A percentile compares a stretch with the other conserved stretches of the same genome.
Conservation (phyloP, 495 filamentous ascomycete genomes). For the Polyplosphaeria fusca region DNA sequence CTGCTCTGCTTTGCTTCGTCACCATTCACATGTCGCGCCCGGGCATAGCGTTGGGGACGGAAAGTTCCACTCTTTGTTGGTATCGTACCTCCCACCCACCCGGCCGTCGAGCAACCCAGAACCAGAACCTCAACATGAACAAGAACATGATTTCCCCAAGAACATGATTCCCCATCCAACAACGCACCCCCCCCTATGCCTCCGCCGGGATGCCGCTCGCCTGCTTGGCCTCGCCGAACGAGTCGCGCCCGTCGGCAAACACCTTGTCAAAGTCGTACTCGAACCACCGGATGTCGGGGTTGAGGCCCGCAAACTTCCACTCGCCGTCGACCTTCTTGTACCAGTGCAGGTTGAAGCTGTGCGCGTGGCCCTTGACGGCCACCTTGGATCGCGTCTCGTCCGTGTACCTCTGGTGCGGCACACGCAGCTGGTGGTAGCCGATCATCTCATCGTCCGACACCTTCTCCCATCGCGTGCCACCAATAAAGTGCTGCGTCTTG, state of each 20-base stretch:
- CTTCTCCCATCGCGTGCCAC: conserved; percentile 68
- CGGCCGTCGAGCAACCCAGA: too few relatives aligned
- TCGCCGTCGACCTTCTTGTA: conserved; percentile 71
- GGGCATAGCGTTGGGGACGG: too few relatives aligned
- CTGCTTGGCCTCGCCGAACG: conserved; percentile 38
- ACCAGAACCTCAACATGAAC: too few relatives aligned
- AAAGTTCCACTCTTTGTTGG: too few relatives aligned
- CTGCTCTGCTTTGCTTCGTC: too few relatives aligned
- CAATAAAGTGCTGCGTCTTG: conserved; percentile 75
- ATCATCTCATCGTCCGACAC: conserved; percentile 63
- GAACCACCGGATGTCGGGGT: conserved; percentile 66
- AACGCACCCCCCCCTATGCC: conserved; percentile 3
- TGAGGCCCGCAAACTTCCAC: conserved; percentile 79
- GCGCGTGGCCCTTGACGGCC: conserved; percentile 62
- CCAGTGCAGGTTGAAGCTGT: conserved; percentile 68
- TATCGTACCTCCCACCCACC: too few relatives aligned
- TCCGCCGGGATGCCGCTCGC: conserved; percentile 12
- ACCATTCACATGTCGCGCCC: too few relatives aligned
- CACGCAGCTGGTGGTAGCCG: conserved; percentile 74
- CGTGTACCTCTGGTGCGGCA: conserved; percentile 67
- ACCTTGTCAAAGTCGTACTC: conserved; percentile 65
- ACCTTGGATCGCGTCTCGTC: conserved; percentile 51
- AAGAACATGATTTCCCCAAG: too few relatives aligned
- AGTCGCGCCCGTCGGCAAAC: conserved; percentile 39
- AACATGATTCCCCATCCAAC: background rate